Evolutionary conservation across 2,329 filamentous ascomycete species (phyloP), one percentile per base, ranked within the genome.

Genomic region (Diaporthe nobilis): DNA sequence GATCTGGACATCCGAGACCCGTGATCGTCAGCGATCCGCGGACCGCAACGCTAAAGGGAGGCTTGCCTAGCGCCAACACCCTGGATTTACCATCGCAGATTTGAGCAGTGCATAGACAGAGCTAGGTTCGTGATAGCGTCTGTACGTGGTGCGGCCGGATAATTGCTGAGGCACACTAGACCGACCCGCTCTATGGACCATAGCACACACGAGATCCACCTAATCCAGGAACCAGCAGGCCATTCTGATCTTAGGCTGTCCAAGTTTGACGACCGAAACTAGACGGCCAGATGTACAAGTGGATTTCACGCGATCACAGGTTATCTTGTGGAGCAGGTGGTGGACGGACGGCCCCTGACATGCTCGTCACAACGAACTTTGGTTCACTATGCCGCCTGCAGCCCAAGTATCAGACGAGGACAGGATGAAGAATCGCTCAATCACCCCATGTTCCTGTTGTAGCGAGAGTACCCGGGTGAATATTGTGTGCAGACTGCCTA

Each of bases 11-110:
- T 67, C 61, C 61, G 44, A 67, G 61, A 51, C 61, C 44, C 28
- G 20, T 51, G 61, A 51, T 68, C 63, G 63, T n/a, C 44, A 68
- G 28, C 44, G 31, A 68, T 25, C 44, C 20, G 44, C 63, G 63
- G 44, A 51, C 63, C 22, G 44, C 44, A 51, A 37, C 63, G 47
- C 63, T 39, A 37, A 63, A 37, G 63, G 22, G 63, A 51, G 44
- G 31, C 28, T 51, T 51, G 28, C 7, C n/a, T 68, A 68, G 63
- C 44, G 28, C 42, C 28, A 20, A 25, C 12, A 37, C 20, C 44
- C 44, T 67, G 28, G 28, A 25, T 51, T 25, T n/a, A 39, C 22
- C 5, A 22, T 51, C 47, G 15, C 20, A 17, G 28, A 51, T 51
- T 67, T 51, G 31, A 25, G 63, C 20, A 68, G 28, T 53, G 63